A percentile compares a stretch with the other conserved stretches of the same genome.
These are phyloP conservation scores for Leccinum variicolor DNA, from an alignment of 768 basidiomycete species.

Conservation along the genomic window DNA sequence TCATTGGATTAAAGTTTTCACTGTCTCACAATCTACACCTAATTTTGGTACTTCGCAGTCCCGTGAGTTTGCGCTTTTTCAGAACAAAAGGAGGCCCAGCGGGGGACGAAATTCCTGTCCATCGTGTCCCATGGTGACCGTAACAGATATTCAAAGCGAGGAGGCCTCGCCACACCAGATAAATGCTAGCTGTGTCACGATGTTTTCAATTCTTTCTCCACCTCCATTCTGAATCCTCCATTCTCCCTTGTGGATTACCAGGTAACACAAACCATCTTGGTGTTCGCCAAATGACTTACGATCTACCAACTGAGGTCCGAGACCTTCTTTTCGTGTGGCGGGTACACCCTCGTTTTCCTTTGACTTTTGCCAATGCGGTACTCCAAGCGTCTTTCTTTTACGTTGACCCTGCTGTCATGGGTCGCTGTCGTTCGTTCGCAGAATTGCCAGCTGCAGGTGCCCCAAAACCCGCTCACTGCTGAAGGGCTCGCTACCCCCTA, in stretches of 20 bases:
- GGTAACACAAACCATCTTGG: slow-evolving; percentile 1
- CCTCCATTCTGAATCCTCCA: not conserved
- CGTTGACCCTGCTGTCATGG: slow-evolving; percentile 13
- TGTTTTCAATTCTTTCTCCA: not conserved
- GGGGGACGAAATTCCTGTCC: not conserved
- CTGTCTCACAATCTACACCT: not conserved
- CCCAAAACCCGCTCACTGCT: slow-evolving; percentile 21
- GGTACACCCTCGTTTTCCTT: slow-evolving; percentile 18
- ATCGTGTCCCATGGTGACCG: slow-evolving; percentile 11
- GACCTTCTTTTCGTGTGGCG: slow-evolving; percentile 20
- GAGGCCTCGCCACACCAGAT: slow-evolving; percentile 8
- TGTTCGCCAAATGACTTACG: not conserved
- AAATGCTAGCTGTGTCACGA: not conserved
- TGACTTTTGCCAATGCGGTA: slow-evolving; percentile 11
- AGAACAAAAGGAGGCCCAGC: not conserved
- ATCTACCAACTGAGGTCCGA: slow-evolving; percentile 14
- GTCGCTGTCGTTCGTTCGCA: slow-evolving; percentile 17
- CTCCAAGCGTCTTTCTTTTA: slow-evolving; percentile 6
- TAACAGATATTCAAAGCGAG: not conserved
- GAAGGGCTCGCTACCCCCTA: slow-evolving; percentile 28
- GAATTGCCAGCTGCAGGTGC: slow-evolving; percentile 21
- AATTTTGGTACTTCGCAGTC: not conserved
- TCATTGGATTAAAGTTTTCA: not conserved
- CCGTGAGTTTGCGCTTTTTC: not conserved
- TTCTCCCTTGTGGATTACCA: slow-evolving; percentile 11